A percentile compares a stretch with the other conserved stretches of the same genome.
phyloP scores from a whole-genome alignment of 768 basidiomycete genomes.

The Neoboletus magnificus region DNA sequence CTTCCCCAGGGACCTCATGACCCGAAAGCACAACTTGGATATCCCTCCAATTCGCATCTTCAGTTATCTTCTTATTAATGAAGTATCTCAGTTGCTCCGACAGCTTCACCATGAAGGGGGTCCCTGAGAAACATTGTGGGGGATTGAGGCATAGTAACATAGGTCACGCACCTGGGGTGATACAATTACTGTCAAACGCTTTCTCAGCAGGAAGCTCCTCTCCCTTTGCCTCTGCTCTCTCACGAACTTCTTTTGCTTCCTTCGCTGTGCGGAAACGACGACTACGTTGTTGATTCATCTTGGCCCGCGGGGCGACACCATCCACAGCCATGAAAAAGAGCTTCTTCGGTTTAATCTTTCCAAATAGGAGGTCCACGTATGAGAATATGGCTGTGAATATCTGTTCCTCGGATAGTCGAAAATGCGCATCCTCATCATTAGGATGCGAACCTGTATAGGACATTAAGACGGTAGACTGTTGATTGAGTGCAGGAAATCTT shows the following conservation, averaged over 20 bases:
- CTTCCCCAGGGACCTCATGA: conserved; percentile 98
- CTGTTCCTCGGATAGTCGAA: conserved; percentile 92
- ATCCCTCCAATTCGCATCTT: conserved; percentile 93
- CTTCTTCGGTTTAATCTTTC: conserved; percentile 96
- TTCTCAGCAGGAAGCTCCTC: conserved; percentile 91
- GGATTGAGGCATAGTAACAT: not conserved
- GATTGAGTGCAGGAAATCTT: not conserved
- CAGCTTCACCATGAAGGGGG: conserved; percentile 92
- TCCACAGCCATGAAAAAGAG: conserved; percentile 99
- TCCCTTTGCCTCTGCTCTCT: conserved; percentile 84
- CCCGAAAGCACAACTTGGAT: conserved; percentile 93
- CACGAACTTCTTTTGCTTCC: conserved; percentile 82
- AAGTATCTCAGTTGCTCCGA: conserved; percentile 94
- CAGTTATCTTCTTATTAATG: conserved; percentile 95
- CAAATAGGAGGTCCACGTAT: conserved; percentile 95
- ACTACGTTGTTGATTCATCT: conserved; percentile 98
- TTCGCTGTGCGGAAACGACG: conserved; percentile 92
- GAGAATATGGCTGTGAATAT: conserved; percentile 97
- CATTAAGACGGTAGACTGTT: not conserved
- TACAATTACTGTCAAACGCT: conserved; percentile 98
- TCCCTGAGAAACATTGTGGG: conserved; percentile 48
- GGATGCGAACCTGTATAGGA: conserved; percentile 75
- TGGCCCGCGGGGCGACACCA: conserved; percentile 94
- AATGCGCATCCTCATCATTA: conserved; percentile 94
- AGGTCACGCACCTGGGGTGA: conserved; percentile 81